phyloP scores from a whole-genome alignment of 352 stramenopile genomes.

The Globisporangium radiosum region DNA sequence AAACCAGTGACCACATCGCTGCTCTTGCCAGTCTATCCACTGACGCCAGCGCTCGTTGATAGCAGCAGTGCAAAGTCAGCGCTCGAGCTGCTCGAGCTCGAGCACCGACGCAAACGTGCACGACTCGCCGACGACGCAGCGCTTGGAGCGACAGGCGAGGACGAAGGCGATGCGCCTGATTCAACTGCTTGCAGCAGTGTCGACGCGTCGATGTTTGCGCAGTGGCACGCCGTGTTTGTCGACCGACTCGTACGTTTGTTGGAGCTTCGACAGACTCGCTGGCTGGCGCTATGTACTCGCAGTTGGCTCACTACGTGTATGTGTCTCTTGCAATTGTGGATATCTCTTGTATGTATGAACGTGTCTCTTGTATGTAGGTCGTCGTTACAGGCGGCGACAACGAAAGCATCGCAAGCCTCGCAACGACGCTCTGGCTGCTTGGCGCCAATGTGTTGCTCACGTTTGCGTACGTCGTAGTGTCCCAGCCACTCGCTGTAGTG shows the following conservation, averaged over 20 bases:
- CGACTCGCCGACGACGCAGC: neutral
- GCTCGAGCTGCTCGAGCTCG: constrained; percentile 10
- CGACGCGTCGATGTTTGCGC: constrained; percentile 9
- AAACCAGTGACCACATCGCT: neutral
- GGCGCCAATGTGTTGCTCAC: constrained; percentile 59
- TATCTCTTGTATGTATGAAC: constrained; percentile 10
- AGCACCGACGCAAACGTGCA: constrained; percentile 14
- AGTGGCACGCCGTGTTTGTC: constrained; percentile 29
- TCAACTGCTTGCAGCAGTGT: neutral
- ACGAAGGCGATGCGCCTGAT: too few relatives aligned
- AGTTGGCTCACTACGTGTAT: neutral
- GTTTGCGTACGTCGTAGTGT: constrained; percentile 37
- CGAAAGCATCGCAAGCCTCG: constrained; percentile 31
- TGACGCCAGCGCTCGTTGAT: neutral
- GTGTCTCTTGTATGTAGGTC: constrained; percentile 24
- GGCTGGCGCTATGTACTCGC: neutral
- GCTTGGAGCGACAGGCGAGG: neutral
- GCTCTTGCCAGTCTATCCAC: neutral
- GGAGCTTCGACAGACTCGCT: neutral
- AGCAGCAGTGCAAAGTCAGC: neutral
- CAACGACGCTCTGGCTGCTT: constrained; percentile 59
- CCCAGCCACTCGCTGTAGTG: neutral
- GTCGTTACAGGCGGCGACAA: constrained; percentile 59
- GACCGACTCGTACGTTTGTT: constrained; percentile 49
- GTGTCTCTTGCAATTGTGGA: too few relatives aligned